These are phyloP conservation scores for Syncephalis plumigaleata DNA, from an alignment of 371 early-diverging fungal species.

Conservation along the genomic window DNA sequence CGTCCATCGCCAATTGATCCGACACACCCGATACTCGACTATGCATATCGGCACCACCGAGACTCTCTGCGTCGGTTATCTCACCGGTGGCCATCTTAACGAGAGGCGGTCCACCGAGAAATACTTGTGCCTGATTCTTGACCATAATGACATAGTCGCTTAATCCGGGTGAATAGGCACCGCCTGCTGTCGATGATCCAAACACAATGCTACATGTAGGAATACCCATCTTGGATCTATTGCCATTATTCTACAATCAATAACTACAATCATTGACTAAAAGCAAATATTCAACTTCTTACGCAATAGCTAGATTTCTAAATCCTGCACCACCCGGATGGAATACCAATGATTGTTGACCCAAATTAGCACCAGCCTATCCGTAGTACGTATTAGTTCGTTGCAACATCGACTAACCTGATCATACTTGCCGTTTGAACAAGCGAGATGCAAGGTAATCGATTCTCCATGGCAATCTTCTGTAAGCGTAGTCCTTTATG, in stretches of 20 bases:
- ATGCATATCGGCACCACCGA: slow-evolving; percentile 67
- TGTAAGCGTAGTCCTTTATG: slow-evolving; percentile 6
- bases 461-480: slow-evolving; percentile 9
- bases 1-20: slow-evolving; percentile 45
- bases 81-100: slow-evolving; percentile 68
- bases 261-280: not conserved
- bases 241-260: not conserved
- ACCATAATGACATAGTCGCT: slow-evolving; percentile 60
- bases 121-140: slow-evolving; percentile 57
- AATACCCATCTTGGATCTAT: slow-evolving; percentile 44
- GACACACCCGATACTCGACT: slow-evolving; percentile 41
- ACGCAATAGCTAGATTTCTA: slow-evolving; percentile 37
- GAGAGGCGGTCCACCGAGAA: slow-evolving; percentile 55
- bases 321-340: slow-evolving; percentile 55
- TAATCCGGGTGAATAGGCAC: slow-evolving; percentile 59
- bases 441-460: slow-evolving; percentile 9
- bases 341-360: slow-evolving; percentile 53
- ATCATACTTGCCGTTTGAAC: slow-evolving; percentile 4
- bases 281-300: not conserved
- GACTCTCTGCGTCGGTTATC: slow-evolving; percentile 42
- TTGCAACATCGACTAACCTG: not conserved
- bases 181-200: slow-evolving; percentile 64
- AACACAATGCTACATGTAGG: slow-evolving; percentile 53
- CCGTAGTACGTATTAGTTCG: not conserved
- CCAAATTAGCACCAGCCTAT: slow-evolving; percentile 56